phyloP scores from a whole-genome alignment of 164 flowering plant genomes.

The Aristolochia contorta region DNA sequence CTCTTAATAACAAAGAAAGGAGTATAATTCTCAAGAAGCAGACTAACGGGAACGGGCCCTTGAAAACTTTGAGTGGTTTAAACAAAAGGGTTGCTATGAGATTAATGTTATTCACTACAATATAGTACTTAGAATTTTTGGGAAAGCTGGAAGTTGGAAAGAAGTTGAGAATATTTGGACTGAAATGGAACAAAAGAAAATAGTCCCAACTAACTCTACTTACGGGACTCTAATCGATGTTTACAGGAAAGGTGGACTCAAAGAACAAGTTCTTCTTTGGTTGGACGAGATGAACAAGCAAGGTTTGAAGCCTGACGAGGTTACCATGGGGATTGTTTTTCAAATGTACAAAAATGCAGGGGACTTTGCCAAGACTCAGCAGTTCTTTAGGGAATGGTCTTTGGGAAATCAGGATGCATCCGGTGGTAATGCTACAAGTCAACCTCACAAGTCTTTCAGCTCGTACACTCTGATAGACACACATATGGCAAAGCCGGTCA shows the following conservation, averaged over 20 bases:
- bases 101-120: constrained; percentile 93
- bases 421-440: too few relatives aligned
- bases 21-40: constrained; percentile 95
- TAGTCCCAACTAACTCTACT: constrained; percentile 62
- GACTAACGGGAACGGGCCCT: constrained; percentile 58
- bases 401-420: too few relatives aligned
- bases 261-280: constrained; percentile 60
- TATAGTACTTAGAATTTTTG: constrained; percentile 73
- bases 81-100: constrained; percentile 67
- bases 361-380: constrained; percentile 64
- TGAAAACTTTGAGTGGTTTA: constrained; percentile 86
- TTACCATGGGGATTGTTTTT: constrained; percentile 76
- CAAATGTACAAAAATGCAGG: constrained; percentile 72
- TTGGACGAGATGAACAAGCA: constrained; percentile 50
- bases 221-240: constrained; percentile 89
- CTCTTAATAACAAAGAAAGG: constrained; percentile 60
- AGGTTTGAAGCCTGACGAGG: constrained; percentile 86
- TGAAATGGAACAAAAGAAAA: constrained; percentile 48
- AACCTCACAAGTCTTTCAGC: too few relatives aligned
- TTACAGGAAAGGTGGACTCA: constrained; percentile 77
- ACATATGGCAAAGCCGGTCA: constrained; percentile 84
- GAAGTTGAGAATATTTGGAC: constrained; percentile 47
- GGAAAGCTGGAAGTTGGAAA: constrained; percentile 60
- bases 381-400: constrained; percentile 61
- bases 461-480: constrained; percentile 65